A percentile compares a stretch with the other conserved stretches of the same genome.
phyloP scores from a whole-genome alignment of 2,329 filamentous ascomycete species.

The Sporothrix protearum region DNA sequence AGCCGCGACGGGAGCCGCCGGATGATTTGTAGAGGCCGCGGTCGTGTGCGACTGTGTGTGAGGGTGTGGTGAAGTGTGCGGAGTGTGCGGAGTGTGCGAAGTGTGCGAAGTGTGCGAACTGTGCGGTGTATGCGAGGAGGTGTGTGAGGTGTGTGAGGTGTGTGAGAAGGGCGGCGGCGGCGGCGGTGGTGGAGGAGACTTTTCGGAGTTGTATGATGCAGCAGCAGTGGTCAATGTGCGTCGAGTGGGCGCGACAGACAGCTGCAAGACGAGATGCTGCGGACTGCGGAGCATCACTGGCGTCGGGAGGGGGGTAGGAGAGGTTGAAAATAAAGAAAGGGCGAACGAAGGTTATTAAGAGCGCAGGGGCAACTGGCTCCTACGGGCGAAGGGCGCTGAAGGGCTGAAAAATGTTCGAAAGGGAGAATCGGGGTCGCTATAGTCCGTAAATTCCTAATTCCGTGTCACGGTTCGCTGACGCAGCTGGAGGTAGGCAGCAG shows the following conservation, averaged over 20 bases:
- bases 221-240: conserved; percentile 27
- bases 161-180: neutral
- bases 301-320: neutral
- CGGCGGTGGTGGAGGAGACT: conserved; percentile 19
- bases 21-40: neutral
- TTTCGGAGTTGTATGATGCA: conserved; percentile 23
- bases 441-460: conserved; percentile 23
- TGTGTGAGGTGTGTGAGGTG: neutral
- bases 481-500: conserved; percentile 21
- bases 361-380: neutral
- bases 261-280: conserved; percentile 28
- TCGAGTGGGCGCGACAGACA: conserved; percentile 29
- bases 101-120: neutral
- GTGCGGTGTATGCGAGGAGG: neutral
- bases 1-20: neutral
- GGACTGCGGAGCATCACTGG: conserved; percentile 28
- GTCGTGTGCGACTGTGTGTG: neutral
- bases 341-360: conserved; percentile 3
- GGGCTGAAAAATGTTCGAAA: neutral
- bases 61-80: neutral
- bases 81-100: neutral
- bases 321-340: neutral
- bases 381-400: neutral
- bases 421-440: neutral
- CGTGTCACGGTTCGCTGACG: conserved; percentile 21